Conservation (phyloP, 2,329 filamentous ascomycete genomes). For the Botryotinia narcissicola region DNA sequence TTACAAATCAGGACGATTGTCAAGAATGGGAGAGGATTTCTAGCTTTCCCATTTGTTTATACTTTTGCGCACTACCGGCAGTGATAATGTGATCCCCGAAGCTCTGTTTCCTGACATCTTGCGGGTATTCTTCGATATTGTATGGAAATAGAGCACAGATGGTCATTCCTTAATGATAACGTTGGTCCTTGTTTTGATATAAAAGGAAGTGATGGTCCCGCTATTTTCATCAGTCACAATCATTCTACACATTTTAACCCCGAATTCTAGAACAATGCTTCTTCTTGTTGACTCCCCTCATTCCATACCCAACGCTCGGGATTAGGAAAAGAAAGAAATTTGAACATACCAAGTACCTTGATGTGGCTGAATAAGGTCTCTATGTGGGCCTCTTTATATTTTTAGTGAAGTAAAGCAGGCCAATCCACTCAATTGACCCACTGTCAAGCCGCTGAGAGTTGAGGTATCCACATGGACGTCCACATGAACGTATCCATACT, state of each 20-base stretch:
- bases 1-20: not conserved
- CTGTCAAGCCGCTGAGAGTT: not conserved
- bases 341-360: not conserved
- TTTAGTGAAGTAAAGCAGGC: not conserved
- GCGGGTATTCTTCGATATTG: constrained; percentile 1
- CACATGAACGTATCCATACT: not conserved
- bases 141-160: constrained; percentile 7
- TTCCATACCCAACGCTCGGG: not conserved
- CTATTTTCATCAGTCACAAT: not conserved
- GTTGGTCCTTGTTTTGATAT: not conserved
- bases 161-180: not conserved
- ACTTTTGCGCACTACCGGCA: not conserved
- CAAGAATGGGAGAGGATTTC: not conserved
- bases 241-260: not conserved
- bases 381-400: not conserved
- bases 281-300: not conserved
- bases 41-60: not conserved
- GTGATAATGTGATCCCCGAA: not conserved
- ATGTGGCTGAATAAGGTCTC: not conserved
- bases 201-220: not conserved
- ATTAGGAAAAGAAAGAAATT: not conserved
- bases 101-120: not conserved
- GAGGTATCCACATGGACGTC: not conserved
- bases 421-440: not conserved
- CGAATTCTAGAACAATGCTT: not conserved